phyloP scores from a whole-genome alignment of 2,329 filamentous ascomycete genomes.

The Penicillium sp. region DNA sequence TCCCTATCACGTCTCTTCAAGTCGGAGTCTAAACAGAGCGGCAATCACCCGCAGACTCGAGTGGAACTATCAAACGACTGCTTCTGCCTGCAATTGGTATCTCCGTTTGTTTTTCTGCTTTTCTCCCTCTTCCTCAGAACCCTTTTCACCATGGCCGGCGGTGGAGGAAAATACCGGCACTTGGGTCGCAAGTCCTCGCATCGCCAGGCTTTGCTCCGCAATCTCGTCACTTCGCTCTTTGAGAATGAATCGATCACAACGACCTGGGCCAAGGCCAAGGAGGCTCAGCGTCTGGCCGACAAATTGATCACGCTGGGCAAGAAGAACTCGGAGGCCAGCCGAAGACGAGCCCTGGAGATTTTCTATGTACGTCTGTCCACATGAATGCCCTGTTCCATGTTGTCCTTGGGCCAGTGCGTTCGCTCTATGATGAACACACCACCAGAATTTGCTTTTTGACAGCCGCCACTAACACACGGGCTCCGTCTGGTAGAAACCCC shows the following conservation, averaged over 20 bases:
- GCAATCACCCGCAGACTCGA: no score
- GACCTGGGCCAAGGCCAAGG: slow-evolving; percentile 95
- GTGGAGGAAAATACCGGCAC: slow-evolving; percentile 82
- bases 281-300: slow-evolving; percentile 88
- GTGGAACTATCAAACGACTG: no score
- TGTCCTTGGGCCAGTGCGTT: no score
- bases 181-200: slow-evolving; percentile 82
- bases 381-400: no score
- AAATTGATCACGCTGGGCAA: slow-evolving; percentile 93
- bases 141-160: slow-evolving; percentile 69
- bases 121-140: slow-evolving; percentile 2
- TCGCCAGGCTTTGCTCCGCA: slow-evolving; percentile 86
- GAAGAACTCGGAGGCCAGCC: slow-evolving; percentile 80
- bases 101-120: neutral
- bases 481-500: slow-evolving; percentile 44
- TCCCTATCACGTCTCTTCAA: slow-evolving; percentile 1
- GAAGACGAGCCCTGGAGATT: slow-evolving; percentile 70
- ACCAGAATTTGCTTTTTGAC: no score
- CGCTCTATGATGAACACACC: slow-evolving; percentile 4
- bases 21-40: no score
- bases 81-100: no score
- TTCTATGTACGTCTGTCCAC: slow-evolving; percentile 70
- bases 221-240: slow-evolving; percentile 92
- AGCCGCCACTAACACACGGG: no score
- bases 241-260: slow-evolving; percentile 90